Evolutionary conservation across 495 filamentous ascomycete genomes (phyloP).

Genomic region (Penicillium verhagenii): DNA sequence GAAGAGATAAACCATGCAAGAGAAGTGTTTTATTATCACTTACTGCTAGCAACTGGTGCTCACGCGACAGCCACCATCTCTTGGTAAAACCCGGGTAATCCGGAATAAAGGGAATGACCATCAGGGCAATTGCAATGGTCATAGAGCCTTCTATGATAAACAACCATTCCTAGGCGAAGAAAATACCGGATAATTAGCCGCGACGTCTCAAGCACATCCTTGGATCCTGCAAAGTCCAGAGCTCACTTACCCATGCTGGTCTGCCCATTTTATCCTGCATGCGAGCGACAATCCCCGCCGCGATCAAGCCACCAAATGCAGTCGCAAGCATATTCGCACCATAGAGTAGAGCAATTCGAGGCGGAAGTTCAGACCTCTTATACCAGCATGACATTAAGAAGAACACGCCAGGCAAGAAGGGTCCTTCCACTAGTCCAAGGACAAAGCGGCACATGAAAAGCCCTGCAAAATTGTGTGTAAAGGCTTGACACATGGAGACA

Average conservation of each 20-base stretch:
- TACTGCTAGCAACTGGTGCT: conserved; percentile 13
- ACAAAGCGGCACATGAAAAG: conserved; percentile 6
- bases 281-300: conserved; percentile 39
- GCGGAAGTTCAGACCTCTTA: conserved; percentile 50
- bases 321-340: conserved; percentile 54
- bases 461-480: conserved; percentile 9
- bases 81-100: conserved; percentile 7
- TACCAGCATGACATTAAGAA: conserved; percentile 58
- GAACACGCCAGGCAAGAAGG: conserved; percentile 20
- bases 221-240: no score
- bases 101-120: conserved; percentile 8
- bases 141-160: conserved; percentile 13
- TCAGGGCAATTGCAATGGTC: conserved; percentile 6
- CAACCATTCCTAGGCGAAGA: conserved; percentile 6
- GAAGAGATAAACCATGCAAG: background rate
- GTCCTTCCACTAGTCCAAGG: conserved; percentile 9
- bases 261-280: conserved; percentile 13
- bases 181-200: no score
- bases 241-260: conserved; percentile 8
- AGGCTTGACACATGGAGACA: conserved; percentile 12
- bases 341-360: conserved; percentile 51
- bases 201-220: no score
- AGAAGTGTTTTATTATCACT: background rate
- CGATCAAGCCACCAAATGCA: conserved; percentile 57
- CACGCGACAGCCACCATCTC: conserved; percentile 7